Conservation (phyloP, 2,329 filamentous ascomycete genomes). For the Talaromyces sp. region DNA sequence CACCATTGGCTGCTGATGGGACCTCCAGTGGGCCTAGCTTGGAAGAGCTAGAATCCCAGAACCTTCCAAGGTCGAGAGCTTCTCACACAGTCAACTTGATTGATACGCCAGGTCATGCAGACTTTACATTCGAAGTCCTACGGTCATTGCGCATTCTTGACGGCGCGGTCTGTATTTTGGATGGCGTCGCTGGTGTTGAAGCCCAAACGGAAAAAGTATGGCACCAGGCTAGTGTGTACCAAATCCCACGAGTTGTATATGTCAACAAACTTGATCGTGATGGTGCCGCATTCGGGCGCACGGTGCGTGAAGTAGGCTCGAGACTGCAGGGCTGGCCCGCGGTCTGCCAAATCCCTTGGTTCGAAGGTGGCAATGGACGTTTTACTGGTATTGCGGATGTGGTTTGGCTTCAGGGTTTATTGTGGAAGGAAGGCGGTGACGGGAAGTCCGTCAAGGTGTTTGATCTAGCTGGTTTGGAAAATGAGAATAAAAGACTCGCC, state of each 20-base stretch:
- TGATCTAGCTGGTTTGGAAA: conserved; percentile 52
- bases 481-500: conserved; percentile 50
- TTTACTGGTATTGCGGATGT: conserved; percentile 84
- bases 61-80: conserved; percentile 50
- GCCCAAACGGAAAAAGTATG: conserved; percentile 97
- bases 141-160: conserved; percentile 84
- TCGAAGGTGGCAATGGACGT: conserved; percentile 66
- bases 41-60: conserved; percentile 30
- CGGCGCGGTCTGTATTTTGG: conserved; percentile 87
- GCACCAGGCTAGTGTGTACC: conserved; percentile 81
- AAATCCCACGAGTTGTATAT: conserved; percentile 76
- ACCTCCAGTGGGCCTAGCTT: conserved; percentile 20
- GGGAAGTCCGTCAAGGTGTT: conserved; percentile 60
- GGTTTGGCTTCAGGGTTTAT: conserved; percentile 69
- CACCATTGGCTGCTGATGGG: conserved; percentile 46
- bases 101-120: conserved; percentile 93
- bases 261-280: conserved; percentile 84
- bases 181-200: conserved; percentile 90
- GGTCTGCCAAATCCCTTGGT: conserved; percentile 94
- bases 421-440: conserved; percentile 67
- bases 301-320: conserved; percentile 78
- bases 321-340: conserved; percentile 80
- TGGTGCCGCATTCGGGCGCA: conserved; percentile 76
- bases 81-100: conserved; percentile 82
- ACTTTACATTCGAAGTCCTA: conserved; percentile 95